Base-by-base conservation (phyloP, 768 basidiomycete genomes). In the Gymnopilus dilepis region DNA sequence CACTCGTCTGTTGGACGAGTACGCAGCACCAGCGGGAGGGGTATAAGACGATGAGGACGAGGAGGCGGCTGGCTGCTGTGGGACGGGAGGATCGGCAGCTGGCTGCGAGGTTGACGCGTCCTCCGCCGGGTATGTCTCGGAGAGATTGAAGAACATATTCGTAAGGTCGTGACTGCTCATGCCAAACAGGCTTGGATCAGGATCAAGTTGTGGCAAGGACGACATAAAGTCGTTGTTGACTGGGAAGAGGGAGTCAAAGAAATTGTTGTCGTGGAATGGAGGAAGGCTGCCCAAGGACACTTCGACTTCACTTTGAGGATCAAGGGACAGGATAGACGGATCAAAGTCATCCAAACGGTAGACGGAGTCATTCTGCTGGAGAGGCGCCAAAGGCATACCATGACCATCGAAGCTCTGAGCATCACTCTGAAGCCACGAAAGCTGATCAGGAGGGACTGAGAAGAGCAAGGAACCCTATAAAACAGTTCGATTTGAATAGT, bases 11-110 rank as follows among this genome's bases (percentile, higher is more conserved):
- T 74, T 80, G 8, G 81, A 78, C 1, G 81, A 78, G 58, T 81
- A 66, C 3, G 73, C 69, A 21, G 87, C 86, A 51, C 85, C 87
- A 12, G 84, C 61, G 13, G 87, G 86, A 5, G 87, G 87, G 0
- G 77, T 71, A 63, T 88, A 88, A 2, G 77, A 6, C 15, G 43
- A 52, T 31, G 56, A 59, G 1, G 57, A 33, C 15, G 43, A 52
- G 24, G 56, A 59, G 1, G 57, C 26, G 7, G 48, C 43, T 50
- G 52, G 13, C 56, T 34, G 58, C 28, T 45, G 26, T 28, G 42
- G 26, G n/a, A 19, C 55, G 22, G 54, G 12, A 53, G 45, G 26
- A 4, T 41, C 40, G 2, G 55, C 6, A 28, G 15, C n/a, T 43
- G 30, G 19, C 15, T 42, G 30, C 2, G 28, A 11, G 24, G 41